A percentile compares a stretch with the other conserved stretches of the same genome.
phyloP scores from a whole-genome alignment of 495 filamentous ascomycete species.

The Talaromyces wortmannii region DNA sequence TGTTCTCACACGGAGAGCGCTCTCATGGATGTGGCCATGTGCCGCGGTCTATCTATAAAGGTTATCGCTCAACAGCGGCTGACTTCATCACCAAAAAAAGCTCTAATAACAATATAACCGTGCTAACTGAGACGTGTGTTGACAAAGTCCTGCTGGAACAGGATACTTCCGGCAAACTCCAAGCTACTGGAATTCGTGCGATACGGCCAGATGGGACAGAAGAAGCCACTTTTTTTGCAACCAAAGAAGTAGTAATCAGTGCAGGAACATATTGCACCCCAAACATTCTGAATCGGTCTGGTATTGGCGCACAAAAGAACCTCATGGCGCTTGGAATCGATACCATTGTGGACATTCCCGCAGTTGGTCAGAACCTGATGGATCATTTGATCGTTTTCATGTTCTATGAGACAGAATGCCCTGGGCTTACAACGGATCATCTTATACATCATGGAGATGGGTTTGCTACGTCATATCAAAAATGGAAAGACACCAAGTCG shows the following conservation, averaged over 20 bases:
- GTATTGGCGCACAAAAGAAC: conserved; percentile 45
- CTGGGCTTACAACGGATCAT: conserved; percentile 33
- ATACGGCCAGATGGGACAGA: no score
- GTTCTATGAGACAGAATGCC: conserved; percentile 42
- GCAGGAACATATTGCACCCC: conserved; percentile 52
- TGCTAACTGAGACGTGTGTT: no score
- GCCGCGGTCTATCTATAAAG: conserved; percentile 41
- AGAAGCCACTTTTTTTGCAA: conserved; percentile 14
- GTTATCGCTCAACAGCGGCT: conserved; percentile 37
- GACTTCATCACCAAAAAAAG: conserved; percentile 26
- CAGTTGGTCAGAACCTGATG: conserved; percentile 48
- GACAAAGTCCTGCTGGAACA: no score
- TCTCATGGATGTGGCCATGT: conserved; percentile 46
- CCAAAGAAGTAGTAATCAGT: conserved; percentile 44
- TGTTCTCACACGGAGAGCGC: conserved; percentile 41
- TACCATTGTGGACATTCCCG: conserved; percentile 40
- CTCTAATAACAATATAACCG: no score
- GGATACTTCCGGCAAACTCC: no score
- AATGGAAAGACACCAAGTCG: conserved; percentile 42
- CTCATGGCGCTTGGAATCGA: conserved; percentile 38
- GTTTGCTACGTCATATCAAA: conserved; percentile 29
- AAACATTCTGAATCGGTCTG: conserved; percentile 48
- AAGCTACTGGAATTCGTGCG: no score
- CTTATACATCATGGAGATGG: conserved; percentile 31
- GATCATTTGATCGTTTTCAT: conserved; percentile 45